phyloP scores from a whole-genome alignment of 768 basidiomycete species.

The Xerocomellus dryophilus region DNA sequence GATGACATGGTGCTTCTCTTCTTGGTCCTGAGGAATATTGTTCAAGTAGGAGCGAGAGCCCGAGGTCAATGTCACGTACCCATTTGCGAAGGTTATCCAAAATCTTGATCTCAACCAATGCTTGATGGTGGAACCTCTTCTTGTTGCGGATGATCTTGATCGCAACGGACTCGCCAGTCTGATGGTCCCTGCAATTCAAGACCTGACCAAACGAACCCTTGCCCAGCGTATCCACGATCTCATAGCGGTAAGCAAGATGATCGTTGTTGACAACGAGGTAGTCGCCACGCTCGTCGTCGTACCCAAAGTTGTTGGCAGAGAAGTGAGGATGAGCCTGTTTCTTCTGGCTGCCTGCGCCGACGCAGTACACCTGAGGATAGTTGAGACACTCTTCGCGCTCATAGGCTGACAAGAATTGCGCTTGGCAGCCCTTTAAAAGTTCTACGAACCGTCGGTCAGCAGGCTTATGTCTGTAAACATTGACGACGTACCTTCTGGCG shows the following conservation, averaged over 20 bases:
- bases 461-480: background rate
- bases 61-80: constrained; percentile 50
- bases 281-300: constrained; percentile 97
- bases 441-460: constrained; percentile 38
- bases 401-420: constrained; percentile 75
- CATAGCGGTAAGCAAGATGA: constrained; percentile 96
- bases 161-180: constrained; percentile 93
- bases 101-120: constrained; percentile 98
- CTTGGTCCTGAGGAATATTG: constrained; percentile 69
- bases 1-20: constrained; percentile 96
- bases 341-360: constrained; percentile 80
- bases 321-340: constrained; percentile 72
- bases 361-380: constrained; percentile 76
- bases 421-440: constrained; percentile 62
- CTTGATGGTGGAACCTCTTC: constrained; percentile 98
- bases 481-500: constrained; percentile 63
- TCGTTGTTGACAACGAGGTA: constrained; percentile 88
- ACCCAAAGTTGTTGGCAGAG: constrained; percentile 85
- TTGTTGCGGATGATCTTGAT: constrained; percentile 99
- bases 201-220: constrained; percentile 99
- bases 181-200: constrained; percentile 90
- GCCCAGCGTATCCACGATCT: constrained; percentile 86
- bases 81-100: constrained; percentile 95
- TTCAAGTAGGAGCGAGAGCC: background rate
- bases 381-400: constrained; percentile 92